These are phyloP conservation scores for Lithospermum erythrorhizon DNA, from an alignment of 257 asterid genomes.

Conservation along the genomic window DNA sequence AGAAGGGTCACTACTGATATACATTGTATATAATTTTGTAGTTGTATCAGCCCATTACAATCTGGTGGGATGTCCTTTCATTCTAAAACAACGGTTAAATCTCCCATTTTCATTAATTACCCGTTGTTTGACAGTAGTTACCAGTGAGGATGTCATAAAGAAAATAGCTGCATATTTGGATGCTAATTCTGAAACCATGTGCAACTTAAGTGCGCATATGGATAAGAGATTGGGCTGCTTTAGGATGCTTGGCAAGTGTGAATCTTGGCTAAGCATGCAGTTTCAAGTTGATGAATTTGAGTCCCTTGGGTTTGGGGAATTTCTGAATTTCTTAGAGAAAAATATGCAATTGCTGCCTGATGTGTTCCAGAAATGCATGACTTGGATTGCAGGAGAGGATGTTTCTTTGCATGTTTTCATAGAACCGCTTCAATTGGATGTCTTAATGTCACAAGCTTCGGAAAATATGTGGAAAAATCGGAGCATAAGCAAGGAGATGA, in stretches of 20 bases:
- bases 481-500: conserved; percentile 25
- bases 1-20: background rate
- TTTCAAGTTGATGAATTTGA: conserved; percentile 47
- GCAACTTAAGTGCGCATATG: conserved; percentile 16
- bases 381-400: conserved; percentile 29
- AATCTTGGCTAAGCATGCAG: conserved; percentile 52
- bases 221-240: conserved; percentile 36
- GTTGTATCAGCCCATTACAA: background rate
- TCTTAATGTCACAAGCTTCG: conserved; percentile 62
- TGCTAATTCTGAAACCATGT: conserved; percentile 22
- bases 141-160: conserved; percentile 49
- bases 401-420: conserved; percentile 52
- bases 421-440: conserved; percentile 59
- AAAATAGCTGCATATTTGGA: conserved; percentile 53
- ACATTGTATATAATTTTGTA: background rate
- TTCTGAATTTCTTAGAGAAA: conserved; percentile 57
- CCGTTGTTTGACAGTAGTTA: conserved; percentile 31
- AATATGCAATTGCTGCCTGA: conserved; percentile 42
- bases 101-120: conserved; percentile 2
- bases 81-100: too few species aligned
- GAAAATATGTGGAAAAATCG: conserved; percentile 35
- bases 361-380: conserved; percentile 36
- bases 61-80: background rate
- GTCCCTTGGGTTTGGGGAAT: conserved; percentile 72
- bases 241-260: conserved; percentile 58